phyloP scores from a whole-genome alignment of 257 asterid genomes.

The Verbena officinalis region DNA sequence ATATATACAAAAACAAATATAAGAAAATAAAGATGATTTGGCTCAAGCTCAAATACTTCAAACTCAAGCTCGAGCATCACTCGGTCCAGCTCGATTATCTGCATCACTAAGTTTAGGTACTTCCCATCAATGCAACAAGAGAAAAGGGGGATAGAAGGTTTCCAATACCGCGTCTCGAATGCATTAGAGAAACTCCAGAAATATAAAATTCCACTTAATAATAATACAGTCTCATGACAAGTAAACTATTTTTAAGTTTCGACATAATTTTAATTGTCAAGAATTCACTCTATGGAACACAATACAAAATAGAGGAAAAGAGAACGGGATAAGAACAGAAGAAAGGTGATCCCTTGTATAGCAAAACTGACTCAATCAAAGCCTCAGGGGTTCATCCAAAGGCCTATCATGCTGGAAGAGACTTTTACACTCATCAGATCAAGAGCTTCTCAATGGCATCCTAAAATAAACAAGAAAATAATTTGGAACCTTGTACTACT shows the following conservation, averaged over 20 bases:
- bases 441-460: constrained; percentile 52
- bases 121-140: too few species aligned
- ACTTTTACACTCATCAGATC: constrained; percentile 36
- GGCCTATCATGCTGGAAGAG: constrained; percentile 45
- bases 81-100: too few species aligned
- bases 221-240: constrained; percentile 16
- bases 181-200: neutral
- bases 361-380: constrained; percentile 36
- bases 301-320: neutral
- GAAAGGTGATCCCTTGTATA: constrained; percentile 24
- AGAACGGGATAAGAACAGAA: neutral
- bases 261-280: constrained; percentile 3
- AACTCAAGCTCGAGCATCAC: too few species aligned
- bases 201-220: neutral
- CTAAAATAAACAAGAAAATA: constrained; percentile 22
- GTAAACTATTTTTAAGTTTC: constrained; percentile 19
- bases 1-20: too few species aligned
- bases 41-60: too few species aligned
- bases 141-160: too few species aligned
- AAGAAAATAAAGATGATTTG: too few species aligned
- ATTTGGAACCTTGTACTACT: neutral
- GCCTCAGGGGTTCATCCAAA: constrained; percentile 40
- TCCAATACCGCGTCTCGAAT: neutral
- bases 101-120: too few species aligned
- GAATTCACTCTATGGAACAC: constrained; percentile 1